These are phyloP conservation scores for Farysia itapuensis DNA, from an alignment of 1,284 basidiomycete genomes.

Conservation along the genomic window DNA sequence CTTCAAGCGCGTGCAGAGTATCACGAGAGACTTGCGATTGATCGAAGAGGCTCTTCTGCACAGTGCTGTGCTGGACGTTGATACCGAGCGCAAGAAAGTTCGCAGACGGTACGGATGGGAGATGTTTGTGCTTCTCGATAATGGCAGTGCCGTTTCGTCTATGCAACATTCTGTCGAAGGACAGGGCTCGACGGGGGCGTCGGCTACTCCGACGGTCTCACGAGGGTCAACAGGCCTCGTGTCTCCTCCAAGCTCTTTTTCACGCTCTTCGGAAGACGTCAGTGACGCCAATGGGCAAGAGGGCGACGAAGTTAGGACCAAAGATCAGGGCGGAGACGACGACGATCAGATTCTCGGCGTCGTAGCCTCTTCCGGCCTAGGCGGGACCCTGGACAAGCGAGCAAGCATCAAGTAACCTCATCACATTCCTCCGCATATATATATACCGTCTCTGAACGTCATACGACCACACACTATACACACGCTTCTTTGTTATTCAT, in stretches of 20 bases:
- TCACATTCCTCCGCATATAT: too few species aligned
- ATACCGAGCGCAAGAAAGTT: slow-evolving; percentile 17
- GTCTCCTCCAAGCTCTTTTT: background rate
- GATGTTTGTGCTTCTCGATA: slow-evolving; percentile 18
- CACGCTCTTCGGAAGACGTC: background rate
- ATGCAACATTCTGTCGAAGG: background rate
- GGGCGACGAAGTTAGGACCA: background rate
- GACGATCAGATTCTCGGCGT: slow-evolving; percentile 17
- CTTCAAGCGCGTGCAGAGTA: slow-evolving; percentile 45
- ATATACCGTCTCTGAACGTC: too few species aligned
- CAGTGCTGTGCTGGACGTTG: slow-evolving; percentile 41
- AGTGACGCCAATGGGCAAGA: background rate
- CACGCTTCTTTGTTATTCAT: too few species aligned
- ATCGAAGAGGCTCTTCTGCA: slow-evolving; percentile 34
- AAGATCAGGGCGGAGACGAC: background rate
- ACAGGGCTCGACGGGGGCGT: background rate
- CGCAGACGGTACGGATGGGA: slow-evolving; percentile 44
- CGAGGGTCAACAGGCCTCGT: background rate
- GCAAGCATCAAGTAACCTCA: too few species aligned
- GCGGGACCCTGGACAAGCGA: slow-evolving; percentile 6
- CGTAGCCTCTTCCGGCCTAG: slow-evolving; percentile 20
- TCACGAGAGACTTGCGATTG: slow-evolving; percentile 16
- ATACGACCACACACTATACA: too few species aligned
- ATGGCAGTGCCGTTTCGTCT: background rate
- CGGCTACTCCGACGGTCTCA: background rate